Evolutionary conservation across 768 basidiomycete species (phyloP), one percentile per base, ranked within the genome.

Genomic region (Termitomyces sp.): DNA sequence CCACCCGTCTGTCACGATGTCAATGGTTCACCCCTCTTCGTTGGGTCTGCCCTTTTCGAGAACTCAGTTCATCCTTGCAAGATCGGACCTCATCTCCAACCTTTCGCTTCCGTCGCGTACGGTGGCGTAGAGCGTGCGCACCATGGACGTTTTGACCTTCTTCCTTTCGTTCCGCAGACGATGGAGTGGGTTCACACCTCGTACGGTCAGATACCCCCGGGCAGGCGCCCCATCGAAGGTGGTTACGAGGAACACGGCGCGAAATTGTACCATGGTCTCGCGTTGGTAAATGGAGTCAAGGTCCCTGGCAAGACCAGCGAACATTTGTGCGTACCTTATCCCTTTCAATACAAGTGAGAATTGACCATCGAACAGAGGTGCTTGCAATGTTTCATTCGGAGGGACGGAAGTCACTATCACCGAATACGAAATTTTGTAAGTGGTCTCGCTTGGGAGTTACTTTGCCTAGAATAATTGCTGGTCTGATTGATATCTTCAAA

Each of bases 61-160:
- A 74, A 77, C 62, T 84, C 86, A 0, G 88, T 92, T 3, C 91
- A 94, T 61, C 92, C 92, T 4, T 93, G 92, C 82, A 94, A 94
- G 77, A 83, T 93, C 66, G 84, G 77, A 1, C 84, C 86, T 10
- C 71, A 79, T 64, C 82, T 89, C n/a, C 68, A 71, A n/a, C 68
- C 81, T 64, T 65, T 77, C 72, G 61, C 83, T 72, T 69, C 80
- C 29, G 86, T 92, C 2, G 78, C 90, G 3, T 91, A 83, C 65
- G 89, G 83, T 14, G 88, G 88, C 5, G 66, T 63, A 5, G 91
- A 92, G 73, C 59, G 78, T 45, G 75, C 70, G 36, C 91, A 93
- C 64, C 59, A 75, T 8, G 90, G 89, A 1, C 79, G 90, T 17
- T 93, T 81, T 65, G 91, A 93, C 70, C 73, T 94, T 40, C 80